These are phyloP conservation scores for Lasiosphaeris hirsuta DNA, from an alignment of 495 filamentous ascomycete genomes.

Conservation along the genomic window DNA sequence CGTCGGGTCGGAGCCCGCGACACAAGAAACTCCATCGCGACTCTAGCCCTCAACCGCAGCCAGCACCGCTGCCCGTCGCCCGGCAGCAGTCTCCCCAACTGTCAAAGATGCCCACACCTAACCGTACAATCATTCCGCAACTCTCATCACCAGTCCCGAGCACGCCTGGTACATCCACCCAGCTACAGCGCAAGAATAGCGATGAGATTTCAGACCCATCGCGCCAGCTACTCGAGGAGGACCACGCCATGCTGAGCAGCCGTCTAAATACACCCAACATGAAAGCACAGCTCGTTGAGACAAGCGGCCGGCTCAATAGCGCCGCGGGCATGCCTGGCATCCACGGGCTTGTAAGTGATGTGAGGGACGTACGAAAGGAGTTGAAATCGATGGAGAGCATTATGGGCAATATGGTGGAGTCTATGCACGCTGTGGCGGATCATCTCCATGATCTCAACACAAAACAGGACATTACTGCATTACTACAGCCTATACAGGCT, in stretches of 20 bases:
- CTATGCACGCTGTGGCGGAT: slow-evolving; percentile 5
- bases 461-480: background rate
- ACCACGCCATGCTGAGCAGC: background rate
- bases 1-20: background rate
- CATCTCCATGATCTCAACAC: background rate
- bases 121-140: background rate
- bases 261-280: slow-evolving; percentile 1
- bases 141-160: background rate
- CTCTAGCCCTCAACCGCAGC: background rate
- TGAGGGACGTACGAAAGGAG: slow-evolving; percentile 4
- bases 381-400: background rate
- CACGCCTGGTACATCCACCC: background rate
- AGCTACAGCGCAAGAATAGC: background rate
- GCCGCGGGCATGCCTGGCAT: background rate
- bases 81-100: background rate
- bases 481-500: slow-evolving; percentile 13
- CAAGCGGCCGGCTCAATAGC: slow-evolving; percentile 4
- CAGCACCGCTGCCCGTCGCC: no score
- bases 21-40: background rate
- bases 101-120: background rate
- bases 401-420: background rate
- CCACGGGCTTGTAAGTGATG: slow-evolving; percentile 5
- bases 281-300: slow-evolving; percentile 15
- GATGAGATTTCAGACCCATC: background rate
- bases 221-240: background rate